Conservation (phyloP, 2,329 filamentous ascomycete species). For the Raffaelea arxii region DNA sequence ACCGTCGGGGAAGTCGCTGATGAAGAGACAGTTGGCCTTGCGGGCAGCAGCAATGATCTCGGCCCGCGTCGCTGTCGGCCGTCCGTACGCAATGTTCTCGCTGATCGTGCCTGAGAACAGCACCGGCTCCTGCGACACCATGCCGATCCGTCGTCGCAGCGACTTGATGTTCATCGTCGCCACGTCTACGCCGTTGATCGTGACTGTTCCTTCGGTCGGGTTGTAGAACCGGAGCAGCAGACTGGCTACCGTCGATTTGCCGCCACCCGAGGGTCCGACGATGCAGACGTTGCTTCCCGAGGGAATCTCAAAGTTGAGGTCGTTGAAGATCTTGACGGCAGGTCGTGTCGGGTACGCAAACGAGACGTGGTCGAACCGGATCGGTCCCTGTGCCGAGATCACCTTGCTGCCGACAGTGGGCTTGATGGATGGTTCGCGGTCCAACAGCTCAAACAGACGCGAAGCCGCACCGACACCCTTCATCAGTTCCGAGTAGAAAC, state of each 20-base stretch:
- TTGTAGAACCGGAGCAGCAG: conserved; percentile 86
- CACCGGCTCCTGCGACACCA: conserved; percentile 93
- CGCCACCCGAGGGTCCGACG: conserved; percentile 89
- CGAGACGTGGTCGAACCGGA: conserved; percentile 74
- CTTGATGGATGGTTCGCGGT: conserved; percentile 77
- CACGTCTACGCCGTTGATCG: conserved; percentile 78
- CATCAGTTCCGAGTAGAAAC: conserved; percentile 98
- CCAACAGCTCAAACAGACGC: conserved; percentile 89
- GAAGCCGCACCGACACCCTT: conserved; percentile 97
- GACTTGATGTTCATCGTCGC: conserved; percentile 86
- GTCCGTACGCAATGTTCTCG: conserved; percentile 87
- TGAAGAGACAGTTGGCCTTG: conserved; percentile 93
- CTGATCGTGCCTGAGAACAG: conserved; percentile 78
- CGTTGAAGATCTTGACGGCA: conserved; percentile 82
- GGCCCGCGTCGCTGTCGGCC: conserved; percentile 62
- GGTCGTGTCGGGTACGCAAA: conserved; percentile 94
- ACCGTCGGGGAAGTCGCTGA: conserved; percentile 91
- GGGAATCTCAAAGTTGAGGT: conserved; percentile 81
- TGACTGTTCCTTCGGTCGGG: conserved; percentile 66
- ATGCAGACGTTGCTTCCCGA: conserved; percentile 93
- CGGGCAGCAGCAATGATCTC: conserved; percentile 82
- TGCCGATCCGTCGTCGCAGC: conserved; percentile 80
- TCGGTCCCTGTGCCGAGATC: conserved; percentile 74
- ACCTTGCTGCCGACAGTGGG: conserved; percentile 75
- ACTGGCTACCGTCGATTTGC: conserved; percentile 93